phyloP scores from a whole-genome alignment of 352 stramenopile species.

The Blastocystis sp. region DNA sequence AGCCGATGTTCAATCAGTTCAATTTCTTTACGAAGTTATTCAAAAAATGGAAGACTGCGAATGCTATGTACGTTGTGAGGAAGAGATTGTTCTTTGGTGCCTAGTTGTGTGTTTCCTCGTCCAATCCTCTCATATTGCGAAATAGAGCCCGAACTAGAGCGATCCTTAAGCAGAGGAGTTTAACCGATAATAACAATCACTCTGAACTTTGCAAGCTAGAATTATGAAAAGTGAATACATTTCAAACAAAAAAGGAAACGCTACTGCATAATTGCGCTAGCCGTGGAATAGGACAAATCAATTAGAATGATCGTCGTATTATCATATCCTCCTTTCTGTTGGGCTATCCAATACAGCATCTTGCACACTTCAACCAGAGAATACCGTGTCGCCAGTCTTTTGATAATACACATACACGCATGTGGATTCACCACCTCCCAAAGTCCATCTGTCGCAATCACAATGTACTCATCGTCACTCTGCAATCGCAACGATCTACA shows the following conservation, averaged over 20 bases:
- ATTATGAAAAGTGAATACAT: too few species aligned
- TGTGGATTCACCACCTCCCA: conserved; percentile 65
- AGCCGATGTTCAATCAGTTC: neutral
- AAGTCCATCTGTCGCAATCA: conserved; percentile 58
- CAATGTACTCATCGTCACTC: conserved; percentile 27
- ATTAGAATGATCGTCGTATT: conserved; percentile 58
- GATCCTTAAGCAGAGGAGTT: too few species aligned
- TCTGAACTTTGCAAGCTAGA: too few species aligned
- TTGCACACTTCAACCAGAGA: conserved; percentile 37
- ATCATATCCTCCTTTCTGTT: conserved; percentile 29
- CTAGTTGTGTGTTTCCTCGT: too few species aligned
- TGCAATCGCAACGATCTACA: neutral
- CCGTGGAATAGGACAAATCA: conserved; percentile 52
- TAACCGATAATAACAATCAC: too few species aligned
- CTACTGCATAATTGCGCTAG: neutral
- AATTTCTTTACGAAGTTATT: neutral
- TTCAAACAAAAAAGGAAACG: neutral
- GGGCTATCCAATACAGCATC: conserved; percentile 53
- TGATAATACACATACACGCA: conserved; percentile 46
- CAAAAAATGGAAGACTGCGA: neutral
- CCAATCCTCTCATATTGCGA: too few species aligned
- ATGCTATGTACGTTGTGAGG: neutral
- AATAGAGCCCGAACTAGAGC: too few species aligned
- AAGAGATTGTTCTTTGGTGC: neutral
- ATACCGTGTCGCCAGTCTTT: conserved; percentile 3